Percentiles rank a stretch among this genome's conserved stretches.
phyloP scores from a whole-genome alignment of 306 rosid species.

The Ormosia emarginata region DNA sequence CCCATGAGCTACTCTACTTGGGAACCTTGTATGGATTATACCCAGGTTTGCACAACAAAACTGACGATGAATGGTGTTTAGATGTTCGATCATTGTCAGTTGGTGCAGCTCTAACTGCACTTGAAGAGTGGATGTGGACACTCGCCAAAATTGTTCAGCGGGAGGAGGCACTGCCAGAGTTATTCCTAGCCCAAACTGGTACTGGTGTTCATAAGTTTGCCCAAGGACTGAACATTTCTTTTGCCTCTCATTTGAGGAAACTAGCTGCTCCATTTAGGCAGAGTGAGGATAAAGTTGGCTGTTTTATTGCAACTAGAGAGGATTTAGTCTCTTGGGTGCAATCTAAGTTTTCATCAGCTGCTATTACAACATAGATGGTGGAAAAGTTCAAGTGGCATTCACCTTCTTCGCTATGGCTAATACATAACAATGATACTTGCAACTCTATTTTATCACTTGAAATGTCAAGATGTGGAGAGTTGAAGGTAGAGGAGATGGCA shows the following conservation, averaged over 20 bases:
- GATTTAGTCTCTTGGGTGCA: slow-evolving; percentile 79
- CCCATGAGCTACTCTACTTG: slow-evolving; percentile 85
- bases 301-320: slow-evolving; percentile 71
- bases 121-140: slow-evolving; percentile 94
- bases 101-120: slow-evolving; percentile 89
- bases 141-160: slow-evolving; percentile 61
- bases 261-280: slow-evolving; percentile 73
- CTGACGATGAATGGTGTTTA: slow-evolving; percentile 63
- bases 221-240: slow-evolving; percentile 69
- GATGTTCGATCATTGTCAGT: slow-evolving; percentile 83
- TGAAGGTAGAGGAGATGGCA: slow-evolving; percentile 11
- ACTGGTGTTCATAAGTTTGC: slow-evolving; percentile 79
- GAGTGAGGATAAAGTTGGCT: slow-evolving; percentile 67
- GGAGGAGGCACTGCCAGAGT: slow-evolving; percentile 56
- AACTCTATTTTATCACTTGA: background rate
- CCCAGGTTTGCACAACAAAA: slow-evolving; percentile 83
- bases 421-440: background rate
- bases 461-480: background rate
- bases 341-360: slow-evolving; percentile 38
- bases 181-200: slow-evolving; percentile 78
- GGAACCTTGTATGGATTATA: slow-evolving; percentile 85
- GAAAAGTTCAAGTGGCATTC: slow-evolving; percentile 1
- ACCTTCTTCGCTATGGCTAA: background rate
- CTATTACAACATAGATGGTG: slow-evolving; percentile 25
- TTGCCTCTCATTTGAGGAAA: slow-evolving; percentile 72